Evolutionary conservation across 192 early-diverging fungal genomes (phyloP).

Genomic region (Backusella macrospora): DNA sequence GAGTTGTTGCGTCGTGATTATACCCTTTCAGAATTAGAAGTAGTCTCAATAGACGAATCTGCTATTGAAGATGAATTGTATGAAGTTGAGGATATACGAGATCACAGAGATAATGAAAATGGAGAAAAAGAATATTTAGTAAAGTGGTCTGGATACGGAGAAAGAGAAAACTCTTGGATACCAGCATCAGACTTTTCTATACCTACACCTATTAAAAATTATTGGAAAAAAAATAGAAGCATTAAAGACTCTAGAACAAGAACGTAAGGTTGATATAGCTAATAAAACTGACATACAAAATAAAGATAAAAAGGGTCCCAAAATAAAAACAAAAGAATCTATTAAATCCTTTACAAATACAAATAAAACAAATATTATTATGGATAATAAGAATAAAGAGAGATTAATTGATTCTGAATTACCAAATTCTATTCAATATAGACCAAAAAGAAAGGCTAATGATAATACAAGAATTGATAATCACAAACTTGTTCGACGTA

Average conservation of each 20-base stretch:
- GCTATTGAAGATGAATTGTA: too few relatives aligned
- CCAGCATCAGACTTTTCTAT: not conserved
- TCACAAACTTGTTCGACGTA: not conserved
- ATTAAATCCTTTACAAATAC: not conserved
- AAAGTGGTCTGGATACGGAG: not conserved
- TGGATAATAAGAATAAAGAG: not conserved
- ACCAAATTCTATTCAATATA: not conserved
- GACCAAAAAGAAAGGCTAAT: not conserved
- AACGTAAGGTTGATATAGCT: too few relatives aligned
- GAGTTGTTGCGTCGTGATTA: too few relatives aligned
- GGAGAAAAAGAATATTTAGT: not conserved
- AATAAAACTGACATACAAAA: too few relatives aligned
- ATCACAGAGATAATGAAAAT: not conserved
- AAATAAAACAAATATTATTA: too few relatives aligned
- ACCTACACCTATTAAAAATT: not conserved
- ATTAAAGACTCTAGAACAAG: too few relatives aligned
- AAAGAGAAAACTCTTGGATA: not conserved
- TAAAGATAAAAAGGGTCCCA: too few relatives aligned
- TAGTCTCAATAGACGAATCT: too few relatives aligned
- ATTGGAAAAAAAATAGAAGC: not conserved
- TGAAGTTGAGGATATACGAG: not conserved
- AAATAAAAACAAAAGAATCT: too few relatives aligned
- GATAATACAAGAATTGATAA: not conserved
- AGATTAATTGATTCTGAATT: not conserved
- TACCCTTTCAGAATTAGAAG: too few relatives aligned